A percentile compares a stretch with the other conserved stretches of the same genome.
Conservation (phyloP, 2,329 filamentous ascomycete species). For the Fusarium pseudoanthophilum region DNA sequence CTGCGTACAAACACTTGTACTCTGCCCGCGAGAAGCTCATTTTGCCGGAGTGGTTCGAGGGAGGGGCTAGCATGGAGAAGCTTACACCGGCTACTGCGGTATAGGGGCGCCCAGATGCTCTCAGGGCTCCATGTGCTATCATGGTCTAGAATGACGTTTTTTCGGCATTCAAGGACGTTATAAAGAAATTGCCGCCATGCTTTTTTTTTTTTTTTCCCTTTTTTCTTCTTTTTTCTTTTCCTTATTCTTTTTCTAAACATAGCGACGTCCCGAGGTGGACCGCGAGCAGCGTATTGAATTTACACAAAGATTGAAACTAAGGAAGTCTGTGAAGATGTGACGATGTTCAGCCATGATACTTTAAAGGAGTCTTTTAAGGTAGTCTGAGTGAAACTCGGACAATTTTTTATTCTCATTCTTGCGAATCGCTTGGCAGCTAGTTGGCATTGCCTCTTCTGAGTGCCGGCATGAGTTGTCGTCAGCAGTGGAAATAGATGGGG, state of each 20-base stretch:
- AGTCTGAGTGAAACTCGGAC: background rate
- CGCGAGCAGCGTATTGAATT: conserved; percentile 6
- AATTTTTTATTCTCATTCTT: background rate
- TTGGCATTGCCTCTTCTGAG: conserved; percentile 11
- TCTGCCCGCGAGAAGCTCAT: conserved; percentile 78
- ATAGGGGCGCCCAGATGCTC: background rate
- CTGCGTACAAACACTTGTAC: conserved; percentile 91
- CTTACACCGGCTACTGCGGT: conserved; percentile 62
- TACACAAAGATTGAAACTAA: background rate
- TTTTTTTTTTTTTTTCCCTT: background rate
- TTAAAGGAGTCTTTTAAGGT: background rate
- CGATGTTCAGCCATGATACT: background rate
- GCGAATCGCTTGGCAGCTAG: background rate
- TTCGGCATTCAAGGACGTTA: background rate
- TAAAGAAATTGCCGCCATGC: background rate
- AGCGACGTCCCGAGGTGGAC: background rate
- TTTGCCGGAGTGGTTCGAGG: conserved; percentile 77
- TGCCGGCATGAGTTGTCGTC: conserved; percentile 37
- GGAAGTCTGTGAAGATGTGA: background rate
- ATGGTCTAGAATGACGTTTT: background rate
- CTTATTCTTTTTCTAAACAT: background rate
- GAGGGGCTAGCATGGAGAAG: conserved; percentile 76
- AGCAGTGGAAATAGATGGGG: conserved; percentile 40
- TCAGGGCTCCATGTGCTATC: background rate
- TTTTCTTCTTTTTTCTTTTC: background rate